phyloP scores from a whole-genome alignment of 345 rosid species.

The Anastatica hierochuntica region DNA sequence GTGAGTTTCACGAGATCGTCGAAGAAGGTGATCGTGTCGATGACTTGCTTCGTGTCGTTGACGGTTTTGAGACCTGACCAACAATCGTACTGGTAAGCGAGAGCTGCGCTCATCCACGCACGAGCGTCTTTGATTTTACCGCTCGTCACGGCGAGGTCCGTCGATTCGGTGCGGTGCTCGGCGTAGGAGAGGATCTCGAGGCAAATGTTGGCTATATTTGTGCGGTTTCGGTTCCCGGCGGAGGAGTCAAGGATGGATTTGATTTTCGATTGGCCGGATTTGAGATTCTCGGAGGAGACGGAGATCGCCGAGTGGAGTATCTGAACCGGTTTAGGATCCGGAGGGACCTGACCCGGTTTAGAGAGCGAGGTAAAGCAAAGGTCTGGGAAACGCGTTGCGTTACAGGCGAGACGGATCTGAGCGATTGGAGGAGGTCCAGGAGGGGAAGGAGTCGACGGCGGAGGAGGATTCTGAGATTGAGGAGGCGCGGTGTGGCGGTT shows the following conservation, averaged over 20 bases:
- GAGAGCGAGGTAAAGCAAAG: slow-evolving; percentile 36
- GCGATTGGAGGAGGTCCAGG: slow-evolving; percentile 21
- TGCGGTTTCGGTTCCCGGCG: slow-evolving; percentile 39
- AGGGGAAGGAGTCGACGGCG: slow-evolving; percentile 9
- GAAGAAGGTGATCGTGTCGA: slow-evolving; percentile 47
- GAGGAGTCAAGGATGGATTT: slow-evolving; percentile 43
- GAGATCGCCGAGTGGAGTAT: slow-evolving; percentile 56
- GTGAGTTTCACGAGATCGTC: slow-evolving; percentile 33
- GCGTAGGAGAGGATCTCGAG: slow-evolving; percentile 44
- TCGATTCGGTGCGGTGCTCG: slow-evolving; percentile 33
- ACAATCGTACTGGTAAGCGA: slow-evolving; percentile 70
- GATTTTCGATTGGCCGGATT: slow-evolving; percentile 43
- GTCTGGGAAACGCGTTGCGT: slow-evolving; percentile 53
- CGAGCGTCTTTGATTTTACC: slow-evolving; percentile 57
- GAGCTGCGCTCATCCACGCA: slow-evolving; percentile 74
- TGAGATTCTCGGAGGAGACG: slow-evolving; percentile 45
- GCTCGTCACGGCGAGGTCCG: slow-evolving; percentile 27
- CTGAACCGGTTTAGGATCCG: slow-evolving; percentile 44
- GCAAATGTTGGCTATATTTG: slow-evolving; percentile 52
- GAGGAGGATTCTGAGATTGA: background rate
- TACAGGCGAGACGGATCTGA: slow-evolving; percentile 45
- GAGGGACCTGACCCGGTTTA: slow-evolving; percentile 28
- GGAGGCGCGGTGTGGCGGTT: background rate
- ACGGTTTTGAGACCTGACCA: slow-evolving; percentile 59
- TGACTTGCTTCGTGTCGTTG: slow-evolving; percentile 46